These are phyloP conservation scores for Botryotinia convoluta DNA, from an alignment of 2,329 filamentous ascomycete genomes.

Conservation along the genomic window DNA sequence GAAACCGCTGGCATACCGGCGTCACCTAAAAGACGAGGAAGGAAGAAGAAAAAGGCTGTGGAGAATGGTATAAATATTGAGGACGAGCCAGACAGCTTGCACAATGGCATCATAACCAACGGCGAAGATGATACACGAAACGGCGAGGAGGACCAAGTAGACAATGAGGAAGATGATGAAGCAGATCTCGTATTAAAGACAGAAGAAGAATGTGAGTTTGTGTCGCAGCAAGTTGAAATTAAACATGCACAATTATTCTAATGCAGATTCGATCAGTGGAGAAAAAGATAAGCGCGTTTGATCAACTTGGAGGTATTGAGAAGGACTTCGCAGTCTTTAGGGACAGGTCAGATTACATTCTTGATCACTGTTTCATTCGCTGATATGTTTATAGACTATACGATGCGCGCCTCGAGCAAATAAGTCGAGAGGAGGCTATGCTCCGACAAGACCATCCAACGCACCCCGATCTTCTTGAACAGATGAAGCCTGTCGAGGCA, in stretches of 20 bases:
- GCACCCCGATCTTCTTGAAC: constrained; percentile 89
- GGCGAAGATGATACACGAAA: constrained; percentile 41
- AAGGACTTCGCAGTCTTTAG: constrained; percentile 84
- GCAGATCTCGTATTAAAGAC: constrained; percentile 57
- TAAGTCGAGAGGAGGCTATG: constrained; percentile 69
- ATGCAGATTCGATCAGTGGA: constrained; percentile 55
- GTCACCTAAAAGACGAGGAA: constrained; percentile 38
- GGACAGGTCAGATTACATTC: constrained; percentile 58
- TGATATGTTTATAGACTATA: constrained; percentile 61
- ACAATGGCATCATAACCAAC: constrained; percentile 29
- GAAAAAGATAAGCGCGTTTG: constrained; percentile 75
- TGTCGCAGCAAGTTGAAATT: background rate
- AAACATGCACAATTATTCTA: background rate
- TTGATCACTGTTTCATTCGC: constrained; percentile 11
- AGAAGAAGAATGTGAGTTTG: constrained; percentile 60
- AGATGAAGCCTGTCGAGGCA: constrained; percentile 82
- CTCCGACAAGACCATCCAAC: constrained; percentile 59
- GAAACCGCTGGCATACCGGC: constrained; percentile 31
- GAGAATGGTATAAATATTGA: constrained; percentile 33
- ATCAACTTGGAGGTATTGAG: constrained; percentile 77
- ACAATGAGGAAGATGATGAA: constrained; percentile 54
- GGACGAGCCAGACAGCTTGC: constrained; percentile 26
- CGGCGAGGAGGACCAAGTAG: constrained; percentile 50
- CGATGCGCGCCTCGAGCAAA: constrained; percentile 79
- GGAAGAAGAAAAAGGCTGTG: constrained; percentile 39